These are phyloP conservation scores for Arthroderma uncinatum DNA, from an alignment of 2,329 filamentous ascomycete genomes.

Conservation along the genomic window DNA sequence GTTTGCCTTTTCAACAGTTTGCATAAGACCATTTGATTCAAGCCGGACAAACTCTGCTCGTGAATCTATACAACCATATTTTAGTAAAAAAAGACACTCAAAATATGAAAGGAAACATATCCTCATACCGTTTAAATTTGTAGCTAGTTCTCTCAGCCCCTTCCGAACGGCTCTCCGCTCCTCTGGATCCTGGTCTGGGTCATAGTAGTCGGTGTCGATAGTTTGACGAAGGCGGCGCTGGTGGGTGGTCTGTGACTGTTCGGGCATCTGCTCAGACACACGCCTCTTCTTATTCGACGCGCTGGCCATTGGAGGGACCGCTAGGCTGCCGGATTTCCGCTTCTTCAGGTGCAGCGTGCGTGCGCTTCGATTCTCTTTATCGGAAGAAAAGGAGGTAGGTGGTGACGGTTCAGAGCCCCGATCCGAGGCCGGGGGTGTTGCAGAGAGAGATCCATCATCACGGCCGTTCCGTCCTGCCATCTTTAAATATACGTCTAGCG, in stretches of 20 bases:
- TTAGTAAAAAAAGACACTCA: not conserved
- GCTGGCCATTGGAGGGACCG: constrained; percentile 10
- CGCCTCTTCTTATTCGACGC: constrained; percentile 13
- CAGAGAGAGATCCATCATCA: not conserved
- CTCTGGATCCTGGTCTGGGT: constrained; percentile 66
- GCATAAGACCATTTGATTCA: constrained; percentile 53
- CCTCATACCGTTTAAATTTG: constrained; percentile 43
- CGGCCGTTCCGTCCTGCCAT: not conserved
- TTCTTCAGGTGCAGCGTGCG: constrained; percentile 21
- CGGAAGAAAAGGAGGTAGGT: constrained; percentile 27
- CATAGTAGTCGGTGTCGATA: constrained; percentile 47
- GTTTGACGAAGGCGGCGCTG: constrained; percentile 5
- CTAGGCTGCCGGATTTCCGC: constrained; percentile 9
- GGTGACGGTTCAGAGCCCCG: constrained; percentile 21
- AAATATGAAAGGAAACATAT: not conserved
- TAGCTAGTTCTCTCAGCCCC: constrained; percentile 52
- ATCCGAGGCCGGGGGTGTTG: constrained; percentile 10
- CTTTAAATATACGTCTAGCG: not conserved
- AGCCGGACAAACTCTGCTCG: constrained; percentile 58
- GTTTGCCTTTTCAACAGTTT: constrained; percentile 57
- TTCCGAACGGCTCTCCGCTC: constrained; percentile 60
- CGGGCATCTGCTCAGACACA: constrained; percentile 10
- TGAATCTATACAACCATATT: constrained; percentile 42
- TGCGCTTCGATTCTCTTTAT: constrained; percentile 35
- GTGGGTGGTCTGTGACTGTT: constrained; percentile 9